A percentile compares a stretch with the other conserved stretches of the same genome.
Conservation (phyloP, 352 stramenopile genomes). For the Pythium brachiatum region DNA sequence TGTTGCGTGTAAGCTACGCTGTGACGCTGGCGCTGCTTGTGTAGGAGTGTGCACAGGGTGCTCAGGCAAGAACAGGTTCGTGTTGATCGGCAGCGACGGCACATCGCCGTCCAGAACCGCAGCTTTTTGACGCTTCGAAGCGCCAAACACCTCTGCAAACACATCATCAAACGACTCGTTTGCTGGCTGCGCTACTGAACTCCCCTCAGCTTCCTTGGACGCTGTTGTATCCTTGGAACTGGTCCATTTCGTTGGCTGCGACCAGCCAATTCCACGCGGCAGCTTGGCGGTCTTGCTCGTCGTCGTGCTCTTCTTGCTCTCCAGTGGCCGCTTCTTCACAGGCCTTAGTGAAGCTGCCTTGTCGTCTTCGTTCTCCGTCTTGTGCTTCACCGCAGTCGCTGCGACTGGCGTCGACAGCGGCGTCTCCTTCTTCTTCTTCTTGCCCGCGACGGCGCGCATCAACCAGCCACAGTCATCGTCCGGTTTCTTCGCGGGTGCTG, state of each 20-base stretch:
- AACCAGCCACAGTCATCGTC: slow-evolving; percentile 24
- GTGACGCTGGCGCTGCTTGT: background rate
- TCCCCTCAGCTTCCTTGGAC: background rate
- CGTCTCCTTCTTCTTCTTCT: slow-evolving; percentile 16
- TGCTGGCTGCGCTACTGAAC: background rate
- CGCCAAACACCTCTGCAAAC: slow-evolving; percentile 30
- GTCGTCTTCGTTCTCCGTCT: background rate
- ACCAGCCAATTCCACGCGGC: slow-evolving; percentile 23
- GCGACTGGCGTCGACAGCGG: background rate
- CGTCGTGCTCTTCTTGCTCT: background rate
- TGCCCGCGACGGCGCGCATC: slow-evolving; percentile 22
- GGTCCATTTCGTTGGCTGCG: slow-evolving; percentile 10
- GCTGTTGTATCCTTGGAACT: background rate
- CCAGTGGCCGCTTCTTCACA: slow-evolving; percentile 13
- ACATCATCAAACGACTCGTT: slow-evolving; percentile 28
- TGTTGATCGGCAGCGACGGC: slow-evolving; percentile 17
- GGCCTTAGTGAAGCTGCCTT: background rate
- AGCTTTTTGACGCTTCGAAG: slow-evolving; percentile 4
- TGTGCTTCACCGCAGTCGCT: background rate
- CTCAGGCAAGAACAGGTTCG: slow-evolving; percentile 15
- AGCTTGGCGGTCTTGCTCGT: slow-evolving; percentile 6
- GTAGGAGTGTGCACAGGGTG: background rate
- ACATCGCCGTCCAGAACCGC: background rate
- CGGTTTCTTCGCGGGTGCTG: background rate
- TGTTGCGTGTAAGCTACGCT: background rate